Evolutionary conservation across 129 eudicot species (phyloP).

Genomic region (Helianthus tuberosus): DNA sequence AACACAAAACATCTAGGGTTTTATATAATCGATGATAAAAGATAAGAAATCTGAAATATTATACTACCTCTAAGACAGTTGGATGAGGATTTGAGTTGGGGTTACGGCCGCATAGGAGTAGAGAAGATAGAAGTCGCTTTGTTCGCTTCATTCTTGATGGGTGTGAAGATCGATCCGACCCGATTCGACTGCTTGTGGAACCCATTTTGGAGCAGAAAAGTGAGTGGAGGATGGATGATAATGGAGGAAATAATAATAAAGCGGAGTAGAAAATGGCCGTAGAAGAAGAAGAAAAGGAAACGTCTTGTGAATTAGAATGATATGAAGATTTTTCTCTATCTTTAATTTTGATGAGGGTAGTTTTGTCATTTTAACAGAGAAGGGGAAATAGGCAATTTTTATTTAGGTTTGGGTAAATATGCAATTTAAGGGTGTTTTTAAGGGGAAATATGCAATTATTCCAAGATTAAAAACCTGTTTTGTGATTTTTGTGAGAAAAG

Average conservation of each 20-base stretch:
- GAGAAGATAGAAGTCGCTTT: slow-evolving; percentile 46
- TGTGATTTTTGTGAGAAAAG: no score
- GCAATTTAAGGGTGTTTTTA: no score
- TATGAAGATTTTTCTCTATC: no score
- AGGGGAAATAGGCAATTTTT: no score
- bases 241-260: background rate
- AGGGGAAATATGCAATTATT: no score
- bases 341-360: no score
- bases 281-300: no score
- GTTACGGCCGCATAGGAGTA: slow-evolving; percentile 41
- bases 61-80: slow-evolving; percentile 22
- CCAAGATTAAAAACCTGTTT: no score
- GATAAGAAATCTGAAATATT: background rate
- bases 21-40: background rate
- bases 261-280: background rate
- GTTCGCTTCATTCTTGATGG: slow-evolving; percentile 28
- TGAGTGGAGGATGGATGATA: background rate
- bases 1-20: background rate
- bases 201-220: slow-evolving; percentile 36
- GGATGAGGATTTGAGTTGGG: slow-evolving; percentile 42
- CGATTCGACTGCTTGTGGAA: slow-evolving; percentile 49
- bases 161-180: background rate
- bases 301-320: no score
- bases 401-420: no score
- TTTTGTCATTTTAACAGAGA: no score